These are phyloP conservation scores for Dictyostelium capitatum DNA, from an alignment of 78 protist genomes.

Conservation along the genomic window DNA sequence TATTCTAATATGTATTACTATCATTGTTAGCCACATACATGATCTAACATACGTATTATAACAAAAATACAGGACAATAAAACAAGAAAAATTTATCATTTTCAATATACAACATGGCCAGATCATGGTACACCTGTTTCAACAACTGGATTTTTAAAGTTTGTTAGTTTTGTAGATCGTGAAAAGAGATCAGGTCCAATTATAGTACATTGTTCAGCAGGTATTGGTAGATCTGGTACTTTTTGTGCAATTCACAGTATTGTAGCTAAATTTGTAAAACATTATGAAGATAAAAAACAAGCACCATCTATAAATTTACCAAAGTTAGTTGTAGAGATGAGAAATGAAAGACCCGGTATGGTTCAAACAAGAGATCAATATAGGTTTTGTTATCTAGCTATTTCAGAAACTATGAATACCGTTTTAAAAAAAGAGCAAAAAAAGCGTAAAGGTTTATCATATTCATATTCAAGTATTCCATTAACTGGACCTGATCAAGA, in stretches of 20 bases:
- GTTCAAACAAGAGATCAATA: conserved; percentile 86
- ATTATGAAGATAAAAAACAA: conserved; percentile 27
- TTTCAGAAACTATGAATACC: conserved; percentile 54
- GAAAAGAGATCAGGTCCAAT: conserved; percentile 73
- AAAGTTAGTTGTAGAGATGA: conserved; percentile 63
- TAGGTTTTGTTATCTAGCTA: conserved; percentile 79
- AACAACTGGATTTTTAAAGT: conserved; percentile 64
- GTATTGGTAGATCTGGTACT: conserved; percentile 86
- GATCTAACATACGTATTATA: neutral
- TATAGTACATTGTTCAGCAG: conserved; percentile 86
- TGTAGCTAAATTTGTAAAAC: conserved; percentile 22
- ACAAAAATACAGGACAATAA: conserved; percentile 39
- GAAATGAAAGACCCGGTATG: conserved; percentile 84
- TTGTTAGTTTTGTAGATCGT: conserved; percentile 67
- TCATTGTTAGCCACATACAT: no score
- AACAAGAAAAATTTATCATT: conserved; percentile 56
- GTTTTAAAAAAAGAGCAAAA: conserved; percentile 25
- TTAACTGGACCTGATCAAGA: conserved; percentile 19
- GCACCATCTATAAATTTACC: conserved; percentile 60
- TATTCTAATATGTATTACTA: neutral
- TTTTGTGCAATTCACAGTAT: conserved; percentile 81
- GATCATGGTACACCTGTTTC: conserved; percentile 85
- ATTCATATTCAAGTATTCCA: conserved; percentile 44
- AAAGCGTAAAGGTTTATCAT: conserved; percentile 46
- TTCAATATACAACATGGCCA: conserved; percentile 88